Percentiles rank a stretch among this genome's conserved stretches.
phyloP scores from a whole-genome alignment of 345 rosid genomes.

The Linum tenue region DNA sequence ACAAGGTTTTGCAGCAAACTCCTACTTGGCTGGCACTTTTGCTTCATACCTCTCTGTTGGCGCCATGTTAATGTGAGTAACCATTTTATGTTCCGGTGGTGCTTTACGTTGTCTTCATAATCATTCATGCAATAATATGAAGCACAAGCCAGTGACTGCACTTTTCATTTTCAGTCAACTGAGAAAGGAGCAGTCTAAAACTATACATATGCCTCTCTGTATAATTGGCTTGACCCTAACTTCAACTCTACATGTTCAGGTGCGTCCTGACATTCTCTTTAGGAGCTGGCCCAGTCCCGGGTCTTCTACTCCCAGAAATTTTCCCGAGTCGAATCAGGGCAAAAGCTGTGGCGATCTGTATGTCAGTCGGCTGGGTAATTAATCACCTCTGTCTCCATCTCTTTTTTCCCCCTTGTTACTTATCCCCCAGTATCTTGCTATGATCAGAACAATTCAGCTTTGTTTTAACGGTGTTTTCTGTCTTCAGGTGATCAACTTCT shows the following conservation, averaged over 20 bases:
- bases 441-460: not conserved
- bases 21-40: slow-evolving; percentile 30
- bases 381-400: slow-evolving; percentile 20
- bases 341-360: slow-evolving; percentile 90
- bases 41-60: slow-evolving; percentile 73
- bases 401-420: not conserved
- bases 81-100: not conserved
- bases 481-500: slow-evolving; percentile 79
- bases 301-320: slow-evolving; percentile 91
- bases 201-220: no score
- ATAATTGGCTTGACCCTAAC: not conserved
- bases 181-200: no score
- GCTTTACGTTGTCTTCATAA: not conserved
- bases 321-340: slow-evolving; percentile 87
- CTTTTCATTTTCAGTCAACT: not conserved
- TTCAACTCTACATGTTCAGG: slow-evolving; percentile 35
- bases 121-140: not conserved
- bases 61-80: slow-evolving; percentile 75
- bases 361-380: slow-evolving; percentile 99
- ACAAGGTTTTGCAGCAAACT: slow-evolving; percentile 67
- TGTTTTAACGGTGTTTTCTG: not conserved
- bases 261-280: slow-evolving; percentile 81
- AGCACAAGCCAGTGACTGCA: not conserved
- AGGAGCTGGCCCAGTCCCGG: slow-evolving; percentile 99
- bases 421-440: not conserved